phyloP scores from a whole-genome alignment of 2,329 filamentous ascomycete species.

The Ceratocystis eucalypticola region DNA sequence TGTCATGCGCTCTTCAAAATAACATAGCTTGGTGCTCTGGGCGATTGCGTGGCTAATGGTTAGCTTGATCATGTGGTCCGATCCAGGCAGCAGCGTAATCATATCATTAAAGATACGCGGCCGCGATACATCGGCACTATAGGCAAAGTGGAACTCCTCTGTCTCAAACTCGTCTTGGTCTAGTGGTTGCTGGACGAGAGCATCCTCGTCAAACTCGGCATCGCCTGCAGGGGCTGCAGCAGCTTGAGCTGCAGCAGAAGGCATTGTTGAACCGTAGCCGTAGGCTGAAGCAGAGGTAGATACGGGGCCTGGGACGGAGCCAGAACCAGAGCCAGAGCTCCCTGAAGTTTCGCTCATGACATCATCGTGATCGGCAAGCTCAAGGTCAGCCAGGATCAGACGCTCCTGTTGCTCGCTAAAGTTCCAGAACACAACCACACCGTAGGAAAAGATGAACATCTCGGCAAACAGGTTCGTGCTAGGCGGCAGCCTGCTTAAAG shows the following conservation, averaged over 20 bases:
- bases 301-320: not conserved
- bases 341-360: constrained; percentile 30
- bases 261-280: not conserved
- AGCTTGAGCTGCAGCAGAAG: not conserved
- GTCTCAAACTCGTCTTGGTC: constrained; percentile 89
- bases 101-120: constrained; percentile 97
- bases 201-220: constrained; percentile 15
- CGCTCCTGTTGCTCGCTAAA: constrained; percentile 94
- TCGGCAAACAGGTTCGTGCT: constrained; percentile 74
- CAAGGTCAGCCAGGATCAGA: constrained; percentile 85
- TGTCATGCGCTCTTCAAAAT: constrained; percentile 93
- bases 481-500: constrained; percentile 45
- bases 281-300: not conserved
- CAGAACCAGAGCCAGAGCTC: not conserved
- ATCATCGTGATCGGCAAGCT: constrained; percentile 64
- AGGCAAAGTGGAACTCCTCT: constrained; percentile 97
- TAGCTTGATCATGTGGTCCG: constrained; percentile 96
- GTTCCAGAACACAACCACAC: constrained; percentile 98
- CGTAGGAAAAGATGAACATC: constrained; percentile 95
- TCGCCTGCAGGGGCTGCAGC: not conserved
- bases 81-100: constrained; percentile 84
- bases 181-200: constrained; percentile 62
- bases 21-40: constrained; percentile 89
- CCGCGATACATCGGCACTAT: constrained; percentile 70
- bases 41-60: constrained; percentile 96